phyloP scores from a whole-genome alignment of 495 filamentous ascomycete genomes.

The Pyronema domesticum region DNA sequence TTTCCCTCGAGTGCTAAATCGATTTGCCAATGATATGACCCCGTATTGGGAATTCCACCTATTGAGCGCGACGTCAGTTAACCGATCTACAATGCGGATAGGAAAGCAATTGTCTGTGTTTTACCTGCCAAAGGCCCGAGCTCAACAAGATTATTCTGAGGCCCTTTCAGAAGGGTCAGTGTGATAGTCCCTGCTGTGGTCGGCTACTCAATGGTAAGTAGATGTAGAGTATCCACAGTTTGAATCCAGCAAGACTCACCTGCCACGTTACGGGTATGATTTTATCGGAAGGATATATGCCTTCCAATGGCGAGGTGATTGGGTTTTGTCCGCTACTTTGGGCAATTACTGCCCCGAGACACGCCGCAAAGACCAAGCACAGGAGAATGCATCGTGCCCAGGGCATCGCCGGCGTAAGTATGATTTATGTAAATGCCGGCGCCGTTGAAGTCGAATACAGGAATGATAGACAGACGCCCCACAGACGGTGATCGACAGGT shows the following conservation, averaged over 20 bases:
- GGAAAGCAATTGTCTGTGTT: conserved; percentile 1
- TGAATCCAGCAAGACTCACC: conserved; percentile 9
- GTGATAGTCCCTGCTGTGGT: conserved; percentile 21
- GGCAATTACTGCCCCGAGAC: background rate
- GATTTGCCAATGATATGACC: conserved; percentile 17
- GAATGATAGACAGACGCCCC: too few relatives aligned
- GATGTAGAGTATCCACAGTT: background rate
- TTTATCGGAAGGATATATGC: conserved; percentile 4
- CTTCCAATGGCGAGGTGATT: conserved; percentile 19
- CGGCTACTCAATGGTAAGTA: conserved; percentile 8
- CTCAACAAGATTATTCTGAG: conserved; percentile 15
- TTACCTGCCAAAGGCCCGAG: conserved; percentile 19
- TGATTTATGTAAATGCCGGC: too few relatives aligned
- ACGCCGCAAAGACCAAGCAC: background rate
- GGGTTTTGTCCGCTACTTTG: conserved; percentile 13
- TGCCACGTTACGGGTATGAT: conserved; percentile 19
- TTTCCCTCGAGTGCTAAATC: conserved; percentile 16
- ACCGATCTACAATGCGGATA: background rate
- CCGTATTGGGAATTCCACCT: conserved; percentile 16
- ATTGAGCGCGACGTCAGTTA: conserved; percentile 1
- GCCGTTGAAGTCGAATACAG: too few relatives aligned
- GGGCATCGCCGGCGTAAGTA: background rate
- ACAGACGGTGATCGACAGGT: too few relatives aligned
- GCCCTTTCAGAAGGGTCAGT: conserved; percentile 17
- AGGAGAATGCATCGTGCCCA: background rate